Evolutionary conservation across 768 basidiomycete genomes (phyloP).

Genomic region (Erythrobasidium yunnanense): DNA sequence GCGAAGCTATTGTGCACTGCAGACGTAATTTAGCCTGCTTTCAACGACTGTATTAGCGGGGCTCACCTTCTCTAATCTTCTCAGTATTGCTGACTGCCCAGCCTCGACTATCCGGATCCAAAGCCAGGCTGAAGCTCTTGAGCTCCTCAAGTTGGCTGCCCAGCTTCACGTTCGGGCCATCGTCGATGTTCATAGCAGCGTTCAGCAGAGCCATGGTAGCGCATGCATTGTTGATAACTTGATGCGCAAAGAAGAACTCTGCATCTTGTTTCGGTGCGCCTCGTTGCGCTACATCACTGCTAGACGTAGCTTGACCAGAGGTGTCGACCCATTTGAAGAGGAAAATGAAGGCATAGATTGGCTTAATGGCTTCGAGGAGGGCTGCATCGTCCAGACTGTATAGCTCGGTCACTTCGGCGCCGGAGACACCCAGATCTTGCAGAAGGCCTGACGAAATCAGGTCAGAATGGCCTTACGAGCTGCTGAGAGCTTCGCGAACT

Average conservation of each 20-base stretch:
- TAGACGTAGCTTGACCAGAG: conserved; percentile 15
- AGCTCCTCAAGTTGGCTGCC: conserved; percentile 64
- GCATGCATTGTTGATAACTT: conserved; percentile 91
- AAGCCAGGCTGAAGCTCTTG: conserved; percentile 53
- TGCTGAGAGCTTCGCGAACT: conserved; percentile 24
- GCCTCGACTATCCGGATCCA: conserved; percentile 1
- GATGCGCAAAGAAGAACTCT: conserved; percentile 28
- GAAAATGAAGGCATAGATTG: conserved; percentile 82
- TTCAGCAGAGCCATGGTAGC: conserved; percentile 86
- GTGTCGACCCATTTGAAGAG: conserved; percentile 90
- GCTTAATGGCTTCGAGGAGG: conserved; percentile 60
- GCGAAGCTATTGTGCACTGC: conserved; percentile 85
- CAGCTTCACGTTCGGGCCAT: conserved; percentile 48
- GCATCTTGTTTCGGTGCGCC: conserved; percentile 12
- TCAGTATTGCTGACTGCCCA: conserved; percentile 41
- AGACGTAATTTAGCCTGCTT: background rate
- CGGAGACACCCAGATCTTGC: conserved; percentile 59
- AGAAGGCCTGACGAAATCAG: conserved; percentile 56
- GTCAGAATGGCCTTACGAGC: background rate
- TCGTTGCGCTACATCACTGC: background rate
- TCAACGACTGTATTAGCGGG: background rate
- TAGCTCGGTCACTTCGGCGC: conserved; percentile 78
- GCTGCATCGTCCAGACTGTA: conserved; percentile 44
- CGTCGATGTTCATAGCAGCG: conserved; percentile 52
- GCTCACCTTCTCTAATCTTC: conserved; percentile 44